Evolutionary conservation across 2,329 filamentous ascomycete species (phyloP).

Genomic region (Canariomyces notabilis): DNA sequence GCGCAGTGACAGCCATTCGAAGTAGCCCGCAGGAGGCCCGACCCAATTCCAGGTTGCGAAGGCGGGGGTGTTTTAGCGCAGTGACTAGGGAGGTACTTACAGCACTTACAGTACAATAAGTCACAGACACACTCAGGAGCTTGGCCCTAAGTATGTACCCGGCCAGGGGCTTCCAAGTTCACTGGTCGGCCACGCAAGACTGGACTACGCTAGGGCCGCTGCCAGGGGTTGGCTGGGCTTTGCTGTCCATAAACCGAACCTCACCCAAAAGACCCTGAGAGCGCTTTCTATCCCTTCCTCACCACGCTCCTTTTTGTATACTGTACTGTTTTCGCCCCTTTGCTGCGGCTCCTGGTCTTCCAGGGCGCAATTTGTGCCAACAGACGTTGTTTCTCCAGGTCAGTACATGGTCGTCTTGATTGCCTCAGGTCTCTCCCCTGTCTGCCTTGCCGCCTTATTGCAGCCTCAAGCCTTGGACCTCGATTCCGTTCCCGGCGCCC

Average conservation of each 20-base stretch:
- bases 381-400: constrained; percentile 32
- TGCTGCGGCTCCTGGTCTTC: constrained; percentile 42
- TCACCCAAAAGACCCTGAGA: constrained; percentile 23
- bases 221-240: constrained; percentile 17
- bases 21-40: not conserved
- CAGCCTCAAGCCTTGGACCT: not conserved
- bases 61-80: too few species aligned
- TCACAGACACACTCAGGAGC: too few species aligned
- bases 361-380: constrained; percentile 40
- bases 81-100: too few species aligned
- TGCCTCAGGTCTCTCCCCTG: too few species aligned
- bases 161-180: too few species aligned
- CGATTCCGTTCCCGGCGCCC: not conserved
- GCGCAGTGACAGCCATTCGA: constrained; percentile 1
- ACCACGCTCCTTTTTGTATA: constrained; percentile 38
- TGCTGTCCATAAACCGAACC: constrained; percentile 26
- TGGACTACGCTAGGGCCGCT: constrained; percentile 15
- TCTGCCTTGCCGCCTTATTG: not conserved
- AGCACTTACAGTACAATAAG: too few species aligned
- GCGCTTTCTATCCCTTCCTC: constrained; percentile 20
- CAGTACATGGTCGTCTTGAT: constrained; percentile 21
- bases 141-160: constrained; percentile 18
- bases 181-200: constrained; percentile 11
- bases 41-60: too few species aligned
- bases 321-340: constrained; percentile 27